phyloP scores from a whole-genome alignment of 2,329 filamentous ascomycete genomes.

The Amauroascus verrucosus region DNA sequence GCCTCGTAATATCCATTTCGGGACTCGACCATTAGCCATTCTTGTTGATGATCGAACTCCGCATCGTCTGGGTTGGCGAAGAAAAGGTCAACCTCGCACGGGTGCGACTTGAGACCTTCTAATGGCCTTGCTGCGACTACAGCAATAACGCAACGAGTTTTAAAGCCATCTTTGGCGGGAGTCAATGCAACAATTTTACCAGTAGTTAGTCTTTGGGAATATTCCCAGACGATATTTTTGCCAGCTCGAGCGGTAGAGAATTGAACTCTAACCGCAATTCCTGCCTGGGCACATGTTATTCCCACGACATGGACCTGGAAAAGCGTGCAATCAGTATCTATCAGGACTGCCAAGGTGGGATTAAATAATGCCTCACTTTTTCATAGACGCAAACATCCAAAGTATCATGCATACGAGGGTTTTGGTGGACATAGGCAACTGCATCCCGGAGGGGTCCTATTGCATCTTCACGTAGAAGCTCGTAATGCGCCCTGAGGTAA shows the following conservation, averaged over 20 bases:
- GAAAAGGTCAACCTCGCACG: slow-evolving; percentile 65
- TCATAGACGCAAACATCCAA: slow-evolving; percentile 56
- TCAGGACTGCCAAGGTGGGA: not conserved
- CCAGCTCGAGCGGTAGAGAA: slow-evolving; percentile 59
- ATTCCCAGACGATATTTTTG: slow-evolving; percentile 58
- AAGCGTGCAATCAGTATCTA: not conserved
- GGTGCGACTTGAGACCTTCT: slow-evolving; percentile 51
- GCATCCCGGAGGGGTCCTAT: slow-evolving; percentile 59
- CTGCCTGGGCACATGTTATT: slow-evolving; percentile 52
- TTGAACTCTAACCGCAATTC: slow-evolving; percentile 55
- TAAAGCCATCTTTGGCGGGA: slow-evolving; percentile 50
- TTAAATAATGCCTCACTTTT: slow-evolving; percentile 40
- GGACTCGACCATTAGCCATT: slow-evolving; percentile 71
- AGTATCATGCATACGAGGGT: slow-evolving; percentile 50
- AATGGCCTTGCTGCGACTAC: slow-evolving; percentile 61
- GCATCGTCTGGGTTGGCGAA: slow-evolving; percentile 54
- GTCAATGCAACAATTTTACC: slow-evolving; percentile 48
- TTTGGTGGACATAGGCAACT: slow-evolving; percentile 45
- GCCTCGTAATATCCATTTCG: slow-evolving; percentile 67
- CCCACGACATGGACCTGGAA: slow-evolving; percentile 56
- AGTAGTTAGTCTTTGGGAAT: slow-evolving; percentile 47
- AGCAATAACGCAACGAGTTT: slow-evolving; percentile 56
- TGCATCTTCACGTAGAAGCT: slow-evolving; percentile 64
- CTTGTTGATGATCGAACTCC: slow-evolving; percentile 56
- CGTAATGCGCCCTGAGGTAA: slow-evolving; percentile 66